A percentile compares a stretch with the other conserved stretches of the same genome.
Conservation (phyloP, 2,329 filamentous ascomycete species). For the Cytospora chrysosperma region DNA sequence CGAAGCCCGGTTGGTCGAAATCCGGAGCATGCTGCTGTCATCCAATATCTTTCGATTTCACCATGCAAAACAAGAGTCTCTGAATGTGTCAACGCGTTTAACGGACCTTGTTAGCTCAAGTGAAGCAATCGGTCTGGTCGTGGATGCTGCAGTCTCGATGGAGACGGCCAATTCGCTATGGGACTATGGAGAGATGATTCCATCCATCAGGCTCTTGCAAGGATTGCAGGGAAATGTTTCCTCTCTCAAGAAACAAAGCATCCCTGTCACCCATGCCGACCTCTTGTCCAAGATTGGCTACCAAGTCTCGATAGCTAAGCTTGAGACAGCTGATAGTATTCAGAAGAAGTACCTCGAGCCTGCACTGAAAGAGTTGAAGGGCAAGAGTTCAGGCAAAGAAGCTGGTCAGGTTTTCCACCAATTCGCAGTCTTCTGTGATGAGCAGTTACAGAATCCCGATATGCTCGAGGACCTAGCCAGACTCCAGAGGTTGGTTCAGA, state of each 20-base stretch:
- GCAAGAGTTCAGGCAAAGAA: conserved; percentile 64
- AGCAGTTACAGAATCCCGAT: conserved; percentile 85
- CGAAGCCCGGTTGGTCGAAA: conserved; percentile 69
- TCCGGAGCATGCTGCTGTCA: conserved; percentile 72
- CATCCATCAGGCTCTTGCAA: conserved; percentile 87
- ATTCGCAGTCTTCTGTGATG: conserved; percentile 92
- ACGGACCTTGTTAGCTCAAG: conserved; percentile 72
- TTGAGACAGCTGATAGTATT: conserved; percentile 89
- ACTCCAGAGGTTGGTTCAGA: conserved; percentile 73
- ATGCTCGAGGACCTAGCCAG: conserved; percentile 80
- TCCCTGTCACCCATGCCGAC: conserved; percentile 72
- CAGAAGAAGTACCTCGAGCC: conserved; percentile 82
- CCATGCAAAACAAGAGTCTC: conserved; percentile 77
- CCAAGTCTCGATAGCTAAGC: conserved; percentile 81
- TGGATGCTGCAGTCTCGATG: conserved; percentile 74
- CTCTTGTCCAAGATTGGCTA: conserved; percentile 85
- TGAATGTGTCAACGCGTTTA: conserved; percentile 83
- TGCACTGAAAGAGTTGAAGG: conserved; percentile 77
- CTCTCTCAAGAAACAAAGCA: conserved; percentile 65
- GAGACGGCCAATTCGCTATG: conserved; percentile 89
- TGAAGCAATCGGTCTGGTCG: conserved; percentile 66
- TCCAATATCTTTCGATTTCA: conserved; percentile 77
- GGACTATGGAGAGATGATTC: conserved; percentile 87
- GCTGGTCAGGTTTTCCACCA: conserved; percentile 90
- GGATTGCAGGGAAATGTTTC: conserved; percentile 59